These are phyloP conservation scores for Setaria viridis DNA, from an alignment of 202 grass and related monocot genomes.

Conservation along the genomic window DNA sequence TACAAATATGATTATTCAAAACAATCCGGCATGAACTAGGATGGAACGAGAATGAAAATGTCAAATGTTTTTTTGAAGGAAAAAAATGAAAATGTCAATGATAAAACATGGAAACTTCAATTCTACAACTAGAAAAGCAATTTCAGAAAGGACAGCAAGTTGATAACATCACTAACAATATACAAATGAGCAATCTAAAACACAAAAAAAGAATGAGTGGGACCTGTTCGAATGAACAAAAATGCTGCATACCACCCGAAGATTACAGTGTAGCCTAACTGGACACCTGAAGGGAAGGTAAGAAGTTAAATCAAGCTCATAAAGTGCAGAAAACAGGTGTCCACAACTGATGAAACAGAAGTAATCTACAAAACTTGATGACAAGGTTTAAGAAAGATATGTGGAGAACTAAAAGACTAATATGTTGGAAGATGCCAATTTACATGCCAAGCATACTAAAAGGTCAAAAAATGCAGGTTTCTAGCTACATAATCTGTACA, in stretches of 20 bases:
- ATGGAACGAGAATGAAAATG: constrained; percentile 1
- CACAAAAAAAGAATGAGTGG: constrained; percentile 35
- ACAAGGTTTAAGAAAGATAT: not conserved
- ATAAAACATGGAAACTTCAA: constrained; percentile 37
- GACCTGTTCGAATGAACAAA: constrained; percentile 94
- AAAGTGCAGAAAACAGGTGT: constrained; percentile 19
- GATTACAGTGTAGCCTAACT: constrained; percentile 91
- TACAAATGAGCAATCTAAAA: constrained; percentile 7
- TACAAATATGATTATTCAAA: not conserved
- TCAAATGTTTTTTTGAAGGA: not conserved
- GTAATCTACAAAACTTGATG: constrained; percentile 2
- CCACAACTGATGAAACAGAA: not conserved
- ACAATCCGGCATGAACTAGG: constrained; percentile 2
- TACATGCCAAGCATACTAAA: not conserved
- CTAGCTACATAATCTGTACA: constrained; percentile 18
- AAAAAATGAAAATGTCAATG: too few relatives aligned
- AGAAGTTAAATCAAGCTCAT: constrained; percentile 28
- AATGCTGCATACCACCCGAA: constrained; percentile 98
- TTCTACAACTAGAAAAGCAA: not conserved
- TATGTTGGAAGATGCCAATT: constrained; percentile 3
- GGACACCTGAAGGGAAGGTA: constrained; percentile 62
- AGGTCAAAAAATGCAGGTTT: not conserved
- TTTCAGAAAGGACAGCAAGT: constrained; percentile 10
- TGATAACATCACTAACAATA: constrained; percentile 26
- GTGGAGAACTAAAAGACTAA: constrained; percentile 3